Base-by-base conservation (phyloP, 768 basidiomycete genomes). In the Sarcomyxa edulis region DNA sequence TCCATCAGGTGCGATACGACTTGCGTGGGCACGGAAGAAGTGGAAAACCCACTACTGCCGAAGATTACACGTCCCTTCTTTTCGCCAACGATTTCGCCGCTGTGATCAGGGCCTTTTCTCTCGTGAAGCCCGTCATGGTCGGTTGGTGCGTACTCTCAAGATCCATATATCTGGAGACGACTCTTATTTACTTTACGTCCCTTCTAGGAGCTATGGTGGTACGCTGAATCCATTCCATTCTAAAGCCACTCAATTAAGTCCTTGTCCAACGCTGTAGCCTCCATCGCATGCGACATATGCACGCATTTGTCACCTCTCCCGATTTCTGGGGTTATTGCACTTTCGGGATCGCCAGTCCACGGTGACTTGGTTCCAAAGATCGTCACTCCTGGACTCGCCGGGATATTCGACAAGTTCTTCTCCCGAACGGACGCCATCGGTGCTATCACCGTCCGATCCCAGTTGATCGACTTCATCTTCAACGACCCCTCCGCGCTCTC, bases 171-270 rank as follows among this genome's bases (percentile, higher is more conserved):
- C 49, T 58, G 10, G 55, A 62, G 7, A 43, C 51, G 27, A 42
- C n/a, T n/a, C n/a, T n/a, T n/a, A n/a, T n/a, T n/a, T n/a, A n/a
- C n/a, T n/a, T n/a, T n/a, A n/a, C n/a, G n/a, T n/a, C n/a, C n/a
- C n/a, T n/a, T 32, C 14, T 42, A 61, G 56, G 60, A 60, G 56
- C 35, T 42, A 55, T 42, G 60, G 54, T 32, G 54, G 58, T 56
- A 27, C 32, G 56, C 39, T 22, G 18, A 12, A 18, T 11, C 10
- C 31, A n/a, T 6, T 12, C 15, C 21, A 8, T 11, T 19, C 7
- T 20, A 15, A 20, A 19, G 15, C 25, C 34, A 4, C 25, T 5
- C 12, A 12, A 11, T 10, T 3, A 19, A 27, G 23, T 40, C 30
- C 33, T 41, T 36, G 39, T 5, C 28, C 26, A n/a, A n/a, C n/a